Evolutionary conservation across 106 monocot species (phyloP).

Genomic region (Narthecium ossifragum): DNA sequence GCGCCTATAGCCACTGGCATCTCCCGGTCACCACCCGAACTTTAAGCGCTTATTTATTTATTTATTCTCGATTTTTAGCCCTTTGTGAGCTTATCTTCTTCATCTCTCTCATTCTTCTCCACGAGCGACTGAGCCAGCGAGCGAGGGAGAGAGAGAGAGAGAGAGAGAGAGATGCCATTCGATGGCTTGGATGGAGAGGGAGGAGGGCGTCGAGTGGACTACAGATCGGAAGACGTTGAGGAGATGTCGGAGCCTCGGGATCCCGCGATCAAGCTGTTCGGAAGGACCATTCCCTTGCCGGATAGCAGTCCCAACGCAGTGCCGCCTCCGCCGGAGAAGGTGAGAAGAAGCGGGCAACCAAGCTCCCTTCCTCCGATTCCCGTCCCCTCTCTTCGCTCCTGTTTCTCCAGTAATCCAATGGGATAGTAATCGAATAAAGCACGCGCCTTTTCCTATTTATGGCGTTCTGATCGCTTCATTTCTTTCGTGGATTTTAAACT

Average conservation of each 20-base stretch:
- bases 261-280: slow-evolving; percentile 6
- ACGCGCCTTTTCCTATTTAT: too few species aligned
- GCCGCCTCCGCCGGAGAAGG: neutral
- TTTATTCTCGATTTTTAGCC: neutral
- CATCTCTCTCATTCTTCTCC: neutral
- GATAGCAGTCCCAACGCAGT: too few species aligned
- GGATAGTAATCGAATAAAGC: too few species aligned
- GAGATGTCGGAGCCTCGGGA: neutral
- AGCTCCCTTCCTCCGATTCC: neutral
- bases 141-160: neutral
- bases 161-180: neutral
- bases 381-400: neutral
- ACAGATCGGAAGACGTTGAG: neutral
- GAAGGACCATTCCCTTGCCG: neutral
- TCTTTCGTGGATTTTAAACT: too few species aligned
- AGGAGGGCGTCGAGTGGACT: too few species aligned
- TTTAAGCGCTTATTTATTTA: neutral
- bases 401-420: neutral
- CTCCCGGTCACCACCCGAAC: neutral
- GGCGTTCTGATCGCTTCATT: too few species aligned
- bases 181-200: neutral
- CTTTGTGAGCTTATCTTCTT: neutral
- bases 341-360: neutral
- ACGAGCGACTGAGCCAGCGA: neutral
- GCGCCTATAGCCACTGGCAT: neutral